A percentile compares a stretch with the other conserved stretches of the same genome.
These are phyloP conservation scores for Nakataea oryzae DNA, from an alignment of 2,329 filamentous ascomycete genomes.

Conservation along the genomic window DNA sequence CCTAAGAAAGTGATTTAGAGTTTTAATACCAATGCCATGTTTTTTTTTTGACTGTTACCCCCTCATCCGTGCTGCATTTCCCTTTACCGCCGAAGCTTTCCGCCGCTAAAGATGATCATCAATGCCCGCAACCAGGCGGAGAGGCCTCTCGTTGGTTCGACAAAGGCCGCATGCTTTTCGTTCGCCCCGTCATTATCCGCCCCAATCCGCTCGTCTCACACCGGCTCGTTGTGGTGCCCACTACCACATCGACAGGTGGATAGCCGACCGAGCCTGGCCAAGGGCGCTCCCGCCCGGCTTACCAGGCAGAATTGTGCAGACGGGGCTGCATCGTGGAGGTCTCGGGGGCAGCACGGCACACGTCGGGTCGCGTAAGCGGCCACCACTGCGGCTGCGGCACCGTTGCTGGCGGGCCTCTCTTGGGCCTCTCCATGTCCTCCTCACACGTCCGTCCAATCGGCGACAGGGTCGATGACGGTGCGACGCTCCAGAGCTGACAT, in stretches of 20 bases:
- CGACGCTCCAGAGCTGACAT: not conserved
- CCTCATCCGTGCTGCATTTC: no score
- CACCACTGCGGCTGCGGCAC: not conserved
- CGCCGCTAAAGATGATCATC: no score
- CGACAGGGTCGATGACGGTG: not conserved
- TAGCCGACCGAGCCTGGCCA: not conserved
- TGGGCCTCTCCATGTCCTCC: no score
- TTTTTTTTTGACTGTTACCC: no score
- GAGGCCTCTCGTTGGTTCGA: no score
- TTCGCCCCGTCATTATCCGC: no score
- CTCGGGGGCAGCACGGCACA: not conserved
- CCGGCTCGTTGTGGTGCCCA: no score
- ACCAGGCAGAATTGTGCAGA: no score
- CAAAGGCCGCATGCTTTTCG: no score
- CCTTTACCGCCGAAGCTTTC: no score
- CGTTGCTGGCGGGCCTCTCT: not conserved
- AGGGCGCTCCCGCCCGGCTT: not conserved
- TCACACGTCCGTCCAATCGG: not conserved
- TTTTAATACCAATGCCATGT: slow-evolving; percentile 9
- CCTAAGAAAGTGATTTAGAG: slow-evolving; percentile 14
- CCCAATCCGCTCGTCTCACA: no score
- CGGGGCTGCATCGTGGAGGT: not conserved
- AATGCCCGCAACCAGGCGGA: no score
- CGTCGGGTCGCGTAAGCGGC: not conserved
- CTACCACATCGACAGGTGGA: not conserved